Percentiles rank a stretch among this genome's conserved stretches.
These are phyloP conservation scores for Ceratocystiopsis minuta DNA, from an alignment of 2,329 filamentous ascomycete species.

Conservation along the genomic window DNA sequence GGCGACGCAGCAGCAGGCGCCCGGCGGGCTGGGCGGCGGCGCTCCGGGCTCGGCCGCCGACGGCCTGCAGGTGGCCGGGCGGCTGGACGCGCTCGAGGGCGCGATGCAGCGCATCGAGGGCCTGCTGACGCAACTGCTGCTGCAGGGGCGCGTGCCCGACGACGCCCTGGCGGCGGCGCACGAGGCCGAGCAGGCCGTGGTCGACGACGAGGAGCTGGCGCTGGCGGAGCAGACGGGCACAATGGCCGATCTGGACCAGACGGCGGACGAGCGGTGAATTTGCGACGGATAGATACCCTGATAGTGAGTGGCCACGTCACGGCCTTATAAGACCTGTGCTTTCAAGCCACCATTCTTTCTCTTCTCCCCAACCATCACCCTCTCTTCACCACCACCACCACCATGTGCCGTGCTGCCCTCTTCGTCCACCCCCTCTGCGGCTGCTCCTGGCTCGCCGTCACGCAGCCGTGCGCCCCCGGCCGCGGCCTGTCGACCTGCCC, in stretches of 20 bases:
- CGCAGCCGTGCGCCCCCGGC: slow-evolving; percentile 27
- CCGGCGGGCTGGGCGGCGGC: background rate
- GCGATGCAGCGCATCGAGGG: slow-evolving; percentile 22
- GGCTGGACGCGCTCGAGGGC: slow-evolving; percentile 32
- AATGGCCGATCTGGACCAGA: slow-evolving; percentile 9
- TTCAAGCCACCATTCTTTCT: no score
- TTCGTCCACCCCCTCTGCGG: slow-evolving; percentile 30
- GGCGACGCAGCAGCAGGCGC: background rate
- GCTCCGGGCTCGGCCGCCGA: background rate
- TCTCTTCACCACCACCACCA: background rate
- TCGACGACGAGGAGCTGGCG: slow-evolving; percentile 6
- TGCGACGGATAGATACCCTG: no score
- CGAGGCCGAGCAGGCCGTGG: slow-evolving; percentile 1
- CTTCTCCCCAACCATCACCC: no score
- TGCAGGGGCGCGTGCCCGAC: background rate
- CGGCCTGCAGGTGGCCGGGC: slow-evolving; percentile 8
- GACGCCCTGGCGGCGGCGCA: background rate
- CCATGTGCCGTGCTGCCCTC: slow-evolving; percentile 32
- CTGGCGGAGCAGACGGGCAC: slow-evolving; percentile 8
- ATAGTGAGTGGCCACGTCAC: no score
- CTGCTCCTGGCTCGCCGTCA: slow-evolving; percentile 34
- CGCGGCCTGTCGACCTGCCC: slow-evolving; percentile 32
- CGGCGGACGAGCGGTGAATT: slow-evolving; percentile 5
- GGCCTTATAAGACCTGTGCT: no score
- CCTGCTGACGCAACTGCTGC: slow-evolving; percentile 13